Evolutionary conservation across 805 yeast genomes (phyloP).

Genomic region (Wickerhamiella azyma): DNA sequence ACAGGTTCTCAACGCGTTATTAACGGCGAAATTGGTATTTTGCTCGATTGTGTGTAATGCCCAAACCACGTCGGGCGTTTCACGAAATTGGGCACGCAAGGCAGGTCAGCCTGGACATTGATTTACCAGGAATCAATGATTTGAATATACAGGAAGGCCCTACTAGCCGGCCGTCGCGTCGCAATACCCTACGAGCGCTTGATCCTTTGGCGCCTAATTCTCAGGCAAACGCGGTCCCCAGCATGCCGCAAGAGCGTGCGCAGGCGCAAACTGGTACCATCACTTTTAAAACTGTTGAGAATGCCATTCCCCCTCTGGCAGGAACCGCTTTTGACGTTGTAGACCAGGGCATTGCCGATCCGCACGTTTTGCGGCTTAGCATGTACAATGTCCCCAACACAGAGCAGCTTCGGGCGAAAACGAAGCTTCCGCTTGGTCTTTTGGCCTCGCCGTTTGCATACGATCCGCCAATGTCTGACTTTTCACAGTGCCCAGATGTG

Average conservation of each 20-base stretch:
- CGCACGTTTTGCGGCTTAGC: constrained; percentile 62
- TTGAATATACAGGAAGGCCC: not conserved
- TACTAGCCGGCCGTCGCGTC: not conserved
- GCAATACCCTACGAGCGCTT: constrained; percentile 1
- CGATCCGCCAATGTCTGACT: constrained; percentile 54
- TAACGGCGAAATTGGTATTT: no score
- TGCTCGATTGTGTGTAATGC: not conserved
- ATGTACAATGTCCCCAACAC: constrained; percentile 73
- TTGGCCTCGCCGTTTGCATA: constrained; percentile 77
- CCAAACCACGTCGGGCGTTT: not conserved
- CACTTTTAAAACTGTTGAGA: constrained; percentile 55
- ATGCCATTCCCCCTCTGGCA: constrained; percentile 72
- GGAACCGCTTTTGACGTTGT: constrained; percentile 53
- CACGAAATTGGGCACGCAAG: not conserved
- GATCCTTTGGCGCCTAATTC: constrained; percentile 4
- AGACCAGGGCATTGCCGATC: constrained; percentile 79
- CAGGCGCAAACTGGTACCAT: constrained; percentile 17
- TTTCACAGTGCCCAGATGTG: constrained; percentile 28
- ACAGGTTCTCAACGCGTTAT: no score
- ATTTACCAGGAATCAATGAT: not conserved
- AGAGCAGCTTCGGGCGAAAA: constrained; percentile 50
- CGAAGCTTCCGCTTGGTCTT: constrained; percentile 72
- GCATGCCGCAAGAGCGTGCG: constrained; percentile 18
- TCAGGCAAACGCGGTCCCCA: constrained; percentile 11
- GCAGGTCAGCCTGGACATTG: not conserved